Evolutionary conservation across 2,329 filamentous ascomycete species (phyloP).

Genomic region (Fusarium lyarnte): DNA sequence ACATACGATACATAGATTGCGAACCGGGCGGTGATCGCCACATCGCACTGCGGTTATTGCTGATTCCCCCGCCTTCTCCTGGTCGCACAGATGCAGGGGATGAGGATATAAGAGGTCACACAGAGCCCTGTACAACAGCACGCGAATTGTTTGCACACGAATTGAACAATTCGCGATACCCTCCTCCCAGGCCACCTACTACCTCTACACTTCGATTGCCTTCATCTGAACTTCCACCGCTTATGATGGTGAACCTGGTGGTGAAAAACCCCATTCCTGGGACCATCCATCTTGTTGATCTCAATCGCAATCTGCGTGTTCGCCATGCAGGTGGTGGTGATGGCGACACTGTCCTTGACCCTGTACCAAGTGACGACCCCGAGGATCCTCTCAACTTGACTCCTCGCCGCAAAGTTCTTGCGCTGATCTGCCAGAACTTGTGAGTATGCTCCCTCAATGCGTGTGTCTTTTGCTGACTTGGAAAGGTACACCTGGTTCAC

Average conservation of each 20-base stretch:
- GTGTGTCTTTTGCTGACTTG: not conserved
- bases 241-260: not conserved
- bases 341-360: slow-evolving; percentile 60
- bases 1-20: not conserved
- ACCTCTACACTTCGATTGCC: not conserved
- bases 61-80: not conserved
- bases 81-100: not conserved
- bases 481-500: slow-evolving; percentile 51
- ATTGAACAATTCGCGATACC: too few species aligned
- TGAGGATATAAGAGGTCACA: slow-evolving; percentile 5
- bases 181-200: not conserved
- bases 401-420: slow-evolving; percentile 39
- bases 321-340: slow-evolving; percentile 45
- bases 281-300: slow-evolving; percentile 54
- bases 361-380: slow-evolving; percentile 59
- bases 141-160: not conserved
- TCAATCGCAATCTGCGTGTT: slow-evolving; percentile 47
- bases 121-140: not conserved
- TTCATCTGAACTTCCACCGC: not conserved
- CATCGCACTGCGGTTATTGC: not conserved
- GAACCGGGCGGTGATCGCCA: not conserved
- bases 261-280: slow-evolving; percentile 44
- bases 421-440: slow-evolving; percentile 45
- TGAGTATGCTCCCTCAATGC: slow-evolving; percentile 7
- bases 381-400: slow-evolving; percentile 65